Evolutionary conservation across 2,329 filamentous ascomycete species (phyloP), one percentile per base, ranked within the genome.

Genomic region (Acarospora socialis): DNA sequence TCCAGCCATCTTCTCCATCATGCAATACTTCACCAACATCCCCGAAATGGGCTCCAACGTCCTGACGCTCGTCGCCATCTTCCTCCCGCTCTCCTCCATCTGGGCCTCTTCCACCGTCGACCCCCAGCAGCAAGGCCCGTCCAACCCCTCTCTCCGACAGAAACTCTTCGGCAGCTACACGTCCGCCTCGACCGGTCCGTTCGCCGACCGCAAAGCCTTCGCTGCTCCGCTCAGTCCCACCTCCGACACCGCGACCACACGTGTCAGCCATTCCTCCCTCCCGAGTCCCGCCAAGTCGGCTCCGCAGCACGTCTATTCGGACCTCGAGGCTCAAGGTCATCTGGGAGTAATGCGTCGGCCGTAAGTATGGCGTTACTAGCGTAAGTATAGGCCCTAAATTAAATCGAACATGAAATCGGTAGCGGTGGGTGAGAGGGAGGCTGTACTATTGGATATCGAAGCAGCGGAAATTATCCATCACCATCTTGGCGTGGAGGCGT

Each of bases 41-140:
- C 63, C 66, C 3, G 66, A 73, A 41, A 54, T 77, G 19, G 59
- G 61, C 34, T 62, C 64, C 29, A 57, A 70, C 37, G 59, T 70
- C 33, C 52, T 73, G 6, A 73, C 72, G 10, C 52, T 72, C 13
- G 66, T 75, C 21, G 67, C 66, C 35, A 62, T 78, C 37, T 72
- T 71, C 39, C 64, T 80, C 10, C 76, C 76, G 1, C 59, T 80
- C 7, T 76, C 73, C 9, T 68, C 72, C 12, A 63, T 80, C 41
- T 80, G 76, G 76, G 75, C 75, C 9, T 53, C 59, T 4, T 52
- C 56, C 13, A 50, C 50, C 12, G 45, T 56, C 14, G 48, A 50
- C 9, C 37, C 45, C 18, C 37, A 34, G 9, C 35, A 37, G 25
- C 21, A 27, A 12, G 21, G 17, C 5, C 26, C 31, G 15, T 18